Evolutionary conservation across 306 rosid genomes (phyloP).

Genomic region (Ormosia emarginata): DNA sequence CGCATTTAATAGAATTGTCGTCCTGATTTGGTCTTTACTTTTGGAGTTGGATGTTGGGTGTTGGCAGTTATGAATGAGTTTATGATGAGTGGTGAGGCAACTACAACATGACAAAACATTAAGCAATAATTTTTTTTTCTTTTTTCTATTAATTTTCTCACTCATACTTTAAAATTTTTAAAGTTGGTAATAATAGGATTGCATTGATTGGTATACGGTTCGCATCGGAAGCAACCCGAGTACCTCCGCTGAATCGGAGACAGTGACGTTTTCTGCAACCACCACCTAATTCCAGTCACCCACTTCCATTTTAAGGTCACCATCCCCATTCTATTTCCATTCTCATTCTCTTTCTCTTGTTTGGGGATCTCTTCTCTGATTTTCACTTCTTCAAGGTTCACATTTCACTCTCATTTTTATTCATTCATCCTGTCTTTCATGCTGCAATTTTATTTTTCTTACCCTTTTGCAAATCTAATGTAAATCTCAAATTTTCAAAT

Average conservation of each 20-base stretch:
- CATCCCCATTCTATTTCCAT: not conserved
- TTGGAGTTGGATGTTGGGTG: no score
- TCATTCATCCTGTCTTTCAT: not conserved
- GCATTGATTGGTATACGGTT: not conserved
- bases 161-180: no score
- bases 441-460: not conserved
- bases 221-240: constrained; percentile 2
- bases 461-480: not conserved
- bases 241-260: not conserved
- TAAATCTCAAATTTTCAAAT: not conserved
- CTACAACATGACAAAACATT: no score
- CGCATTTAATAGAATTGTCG: no score
- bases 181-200: no score
- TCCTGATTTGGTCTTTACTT: no score
- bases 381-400: not conserved
- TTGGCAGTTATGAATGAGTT: no score
- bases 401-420: not conserved
- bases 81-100: no score
- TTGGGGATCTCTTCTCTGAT: constrained; percentile 3
- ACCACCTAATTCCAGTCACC: not conserved
- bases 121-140: no score
- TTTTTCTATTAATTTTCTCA: no score
- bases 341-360: not conserved
- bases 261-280: not conserved
- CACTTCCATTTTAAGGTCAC: not conserved